phyloP scores from a whole-genome alignment of 1,139 yeast species.

The Sugiyamaella sp. region DNA sequence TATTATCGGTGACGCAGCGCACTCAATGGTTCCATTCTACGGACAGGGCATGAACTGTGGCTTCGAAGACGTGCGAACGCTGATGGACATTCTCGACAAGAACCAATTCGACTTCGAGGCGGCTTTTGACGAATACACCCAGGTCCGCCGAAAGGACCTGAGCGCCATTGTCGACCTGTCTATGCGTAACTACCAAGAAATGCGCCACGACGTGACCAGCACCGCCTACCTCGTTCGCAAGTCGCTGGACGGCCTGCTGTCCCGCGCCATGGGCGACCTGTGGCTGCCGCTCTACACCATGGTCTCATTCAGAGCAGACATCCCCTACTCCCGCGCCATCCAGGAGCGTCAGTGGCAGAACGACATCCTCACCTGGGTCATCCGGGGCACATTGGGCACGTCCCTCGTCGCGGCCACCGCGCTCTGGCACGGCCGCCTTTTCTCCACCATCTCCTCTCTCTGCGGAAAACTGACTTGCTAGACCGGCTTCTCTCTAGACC shows the following conservation, averaged over 20 bases:
- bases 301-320: constrained; percentile 88
- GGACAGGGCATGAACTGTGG: constrained; percentile 99
- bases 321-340: constrained; percentile 73
- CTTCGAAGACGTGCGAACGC: constrained; percentile 79
- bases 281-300: constrained; percentile 92
- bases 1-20: constrained; percentile 91
- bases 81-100: constrained; percentile 55
- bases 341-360: constrained; percentile 53
- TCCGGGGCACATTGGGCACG: constrained; percentile 13
- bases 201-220: constrained; percentile 83
- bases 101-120: constrained; percentile 46
- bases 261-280: constrained; percentile 55
- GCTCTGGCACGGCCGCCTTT: constrained; percentile 9
- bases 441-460: background rate
- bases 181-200: constrained; percentile 78
- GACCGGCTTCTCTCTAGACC: too few relatives aligned
- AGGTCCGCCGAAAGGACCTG: constrained; percentile 63
- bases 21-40: constrained; percentile 95
- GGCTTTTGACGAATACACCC: constrained; percentile 64
- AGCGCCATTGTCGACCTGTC: constrained; percentile 78
- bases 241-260: constrained; percentile 65
- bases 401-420: constrained; percentile 3
- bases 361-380: constrained; percentile 33
- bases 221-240: constrained; percentile 65
- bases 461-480: constrained; percentile 4